phyloP scores from a whole-genome alignment of 139 green algal species.

The Ostreobium quekettii region DNA sequence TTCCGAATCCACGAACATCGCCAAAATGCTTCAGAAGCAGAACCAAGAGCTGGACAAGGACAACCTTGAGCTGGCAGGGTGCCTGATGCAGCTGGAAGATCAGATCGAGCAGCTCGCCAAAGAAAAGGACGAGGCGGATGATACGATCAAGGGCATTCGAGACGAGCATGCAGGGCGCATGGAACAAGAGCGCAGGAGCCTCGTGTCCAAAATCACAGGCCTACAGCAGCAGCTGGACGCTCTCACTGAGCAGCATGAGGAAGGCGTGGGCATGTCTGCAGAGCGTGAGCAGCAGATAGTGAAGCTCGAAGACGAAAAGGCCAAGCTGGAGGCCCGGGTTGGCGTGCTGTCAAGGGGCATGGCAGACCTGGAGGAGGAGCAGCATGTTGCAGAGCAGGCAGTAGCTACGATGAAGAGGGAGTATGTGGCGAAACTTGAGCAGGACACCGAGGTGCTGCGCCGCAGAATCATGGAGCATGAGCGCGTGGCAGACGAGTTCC shows the following conservation, averaged over 20 bases:
- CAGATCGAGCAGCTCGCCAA: conserved; percentile 13
- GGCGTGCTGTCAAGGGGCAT: background rate
- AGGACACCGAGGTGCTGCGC: background rate
- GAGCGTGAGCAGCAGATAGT: conserved; percentile 9
- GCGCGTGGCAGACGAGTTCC: too few species aligned
- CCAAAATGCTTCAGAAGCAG: background rate
- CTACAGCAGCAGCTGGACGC: conserved; percentile 1
- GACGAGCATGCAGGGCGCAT: background rate
- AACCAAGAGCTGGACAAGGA: conserved; percentile 11
- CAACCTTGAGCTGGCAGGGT: conserved; percentile 11
- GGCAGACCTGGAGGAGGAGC: conserved; percentile 5
- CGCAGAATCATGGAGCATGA: too few species aligned
- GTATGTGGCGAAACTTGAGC: conserved; percentile 14
- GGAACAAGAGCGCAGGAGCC: conserved; percentile 4
- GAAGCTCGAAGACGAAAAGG: background rate
- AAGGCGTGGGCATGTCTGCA: too few species aligned
- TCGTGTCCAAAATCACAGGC: conserved; percentile 6
- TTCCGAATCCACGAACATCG: background rate
- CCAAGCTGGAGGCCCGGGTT: background rate
- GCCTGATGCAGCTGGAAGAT: conserved; percentile 4
- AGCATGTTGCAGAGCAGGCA: conserved; percentile 3
- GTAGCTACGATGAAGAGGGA: background rate
- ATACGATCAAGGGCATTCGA: background rate
- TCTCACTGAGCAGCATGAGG: too few species aligned
- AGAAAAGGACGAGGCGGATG: background rate